phyloP scores from a whole-genome alignment of 352 stramenopile species.

The Ochromonadaceae sp. region DNA sequence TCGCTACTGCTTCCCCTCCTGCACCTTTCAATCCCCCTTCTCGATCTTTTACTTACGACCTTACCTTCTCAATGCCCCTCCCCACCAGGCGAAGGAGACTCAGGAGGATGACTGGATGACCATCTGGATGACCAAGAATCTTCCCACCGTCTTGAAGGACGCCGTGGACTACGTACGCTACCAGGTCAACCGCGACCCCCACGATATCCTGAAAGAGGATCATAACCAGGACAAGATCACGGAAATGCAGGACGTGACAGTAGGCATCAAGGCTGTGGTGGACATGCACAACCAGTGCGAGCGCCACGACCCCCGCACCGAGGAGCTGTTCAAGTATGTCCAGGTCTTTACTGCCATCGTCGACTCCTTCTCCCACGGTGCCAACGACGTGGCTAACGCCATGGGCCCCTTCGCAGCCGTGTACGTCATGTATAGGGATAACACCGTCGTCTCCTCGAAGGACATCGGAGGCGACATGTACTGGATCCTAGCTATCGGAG shows the following conservation, averaged over 20 bases:
- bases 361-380: slow-evolving; percentile 52
- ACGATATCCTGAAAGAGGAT: slow-evolving; percentile 20
- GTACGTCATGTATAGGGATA: slow-evolving; percentile 43
- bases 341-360: slow-evolving; percentile 46
- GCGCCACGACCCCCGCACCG: slow-evolving; percentile 35
- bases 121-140: no score
- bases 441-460: slow-evolving; percentile 19
- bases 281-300: slow-evolving; percentile 28
- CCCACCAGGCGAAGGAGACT: no score
- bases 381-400: slow-evolving; percentile 57
- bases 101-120: no score
- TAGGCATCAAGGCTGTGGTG: slow-evolving; percentile 14
- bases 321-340: slow-evolving; percentile 45
- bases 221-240: slow-evolving; percentile 19
- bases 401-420: slow-evolving; percentile 47
- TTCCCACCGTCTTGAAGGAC: no score
- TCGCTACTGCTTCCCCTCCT: no score
- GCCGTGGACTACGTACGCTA: no score
- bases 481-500: slow-evolving; percentile 48
- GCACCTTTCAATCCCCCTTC: no score
- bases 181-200: slow-evolving; percentile 32
- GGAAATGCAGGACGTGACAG: background rate
- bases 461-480: slow-evolving; percentile 26
- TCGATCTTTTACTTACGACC: no score
- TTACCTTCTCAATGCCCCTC: no score